Base-by-base conservation (phyloP, 345 rosid genomes). In the Sisymbrium altissimum region DNA sequence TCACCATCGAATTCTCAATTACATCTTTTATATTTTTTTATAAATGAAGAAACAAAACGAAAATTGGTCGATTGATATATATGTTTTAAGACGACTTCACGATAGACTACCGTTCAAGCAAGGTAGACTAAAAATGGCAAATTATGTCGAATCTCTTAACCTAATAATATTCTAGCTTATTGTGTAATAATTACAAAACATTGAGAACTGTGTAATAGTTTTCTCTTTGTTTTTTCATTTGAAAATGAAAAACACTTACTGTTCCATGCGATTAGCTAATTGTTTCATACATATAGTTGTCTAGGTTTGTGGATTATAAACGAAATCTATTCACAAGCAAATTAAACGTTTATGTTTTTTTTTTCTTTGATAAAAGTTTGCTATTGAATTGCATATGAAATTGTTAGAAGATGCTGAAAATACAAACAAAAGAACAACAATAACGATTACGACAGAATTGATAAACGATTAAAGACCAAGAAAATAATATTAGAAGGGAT, bases 1-100 rank as follows among this genome's bases (percentile, higher is more conserved):
- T 70, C 73, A 70, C 65, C 44, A 70, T 44, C 65, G 45, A 48
- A 49, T 30, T 45, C 41, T 46, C 32, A 18, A 18, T 32, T 46
- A 25, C n/a, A 25, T 45, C 1, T 2, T 25, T 2, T n/a, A 27
- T 27, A 13, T 17, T 30, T 29, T 4, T 30, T 4, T 5, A 4
- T 4, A 41, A 40, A 40, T 5, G 13, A 41, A 41, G 14, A 1
- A 2, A 27, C 29, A 27, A 27, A 27, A 2, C 29, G 4, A 3
- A 27, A 27, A 2, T 13, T 14, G 17, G n/a, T 27, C 36, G 17
- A 52, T 52, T 25, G 15, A 25, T 52, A 23, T 23, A 25, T 52
- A 23, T 23, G 9, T 25, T 52, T 3, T 44, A 44, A 18, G 30
- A 33, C 33, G 21, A 49, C 35, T 65, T 49, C 12, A 49, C 14